Evolutionary conservation across 148 eudicot genomes (phyloP), one percentile per base, ranked within the genome.

Genomic region (Rhododendron griersonianum): DNA sequence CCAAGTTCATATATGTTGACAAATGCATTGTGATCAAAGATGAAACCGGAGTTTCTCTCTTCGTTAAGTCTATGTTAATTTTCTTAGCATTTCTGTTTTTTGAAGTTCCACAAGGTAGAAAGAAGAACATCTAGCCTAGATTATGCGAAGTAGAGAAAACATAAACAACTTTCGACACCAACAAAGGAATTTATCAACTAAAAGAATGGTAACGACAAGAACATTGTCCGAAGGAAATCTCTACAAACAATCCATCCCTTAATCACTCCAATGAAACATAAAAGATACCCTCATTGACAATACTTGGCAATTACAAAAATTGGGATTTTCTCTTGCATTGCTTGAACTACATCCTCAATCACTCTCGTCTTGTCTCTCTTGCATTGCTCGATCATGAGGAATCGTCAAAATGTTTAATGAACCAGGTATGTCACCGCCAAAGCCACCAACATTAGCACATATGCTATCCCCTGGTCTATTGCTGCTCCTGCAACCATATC

Each of bases 381-480:
- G 8, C 8, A 6, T 11, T 39, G 23, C 13, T 18, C 13, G 53
- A 48, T 79, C 33, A 25, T 23, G 25, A 44, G 35, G 21, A 4
- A 16, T 23, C 44, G 33, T 57, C 48, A 82, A 69, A 41, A 44
- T 41, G 53, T 50, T 81, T 15, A 77, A 78, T 87, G 88, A 45
- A 87, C 67, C 51, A 87, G 78, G 67, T 87, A 87, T 18, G 88
- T 87, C 33, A 87, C 86, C 41, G 67, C 79, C 83, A 87, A 50
- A n/a, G 88, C 88, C 88, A 78, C 65, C 86, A 87, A 55, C 88
- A 87, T 84, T 15, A 87, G 65, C 47, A 78, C 51, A 65, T 71
- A 87, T 11, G 88, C 88, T 11, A 87, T 87, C 67, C 86, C 86
- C 53, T 87, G 88, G 69, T 87, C 88, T 5, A 87, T 87, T 48